A percentile compares a stretch with the other conserved stretches of the same genome.
Evolutionary conservation across 129 eudicot species (phyloP).

Genomic region (Tagetes erecta): DNA sequence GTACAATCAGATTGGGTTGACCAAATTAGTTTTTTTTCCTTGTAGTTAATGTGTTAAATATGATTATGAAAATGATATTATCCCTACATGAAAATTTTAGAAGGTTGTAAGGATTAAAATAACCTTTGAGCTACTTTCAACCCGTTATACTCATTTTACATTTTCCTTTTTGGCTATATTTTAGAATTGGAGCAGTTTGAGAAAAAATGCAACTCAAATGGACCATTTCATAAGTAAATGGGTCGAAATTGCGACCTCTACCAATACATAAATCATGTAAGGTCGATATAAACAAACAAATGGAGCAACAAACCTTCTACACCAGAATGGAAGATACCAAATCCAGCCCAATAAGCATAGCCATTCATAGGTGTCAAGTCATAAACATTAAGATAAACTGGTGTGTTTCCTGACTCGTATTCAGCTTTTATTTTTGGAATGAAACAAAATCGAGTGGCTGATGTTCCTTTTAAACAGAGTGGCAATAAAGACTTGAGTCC

Average conservation of each 20-base stretch:
- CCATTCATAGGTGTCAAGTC: slow-evolving; percentile 74
- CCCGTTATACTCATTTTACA: not conserved
- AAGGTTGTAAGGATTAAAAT: not conserved
- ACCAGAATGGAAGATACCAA: slow-evolving; percentile 71
- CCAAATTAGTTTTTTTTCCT: not conserved
- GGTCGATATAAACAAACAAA: not conserved
- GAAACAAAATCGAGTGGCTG: slow-evolving; percentile 61
- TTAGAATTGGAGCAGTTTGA: not conserved
- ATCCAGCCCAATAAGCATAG: slow-evolving; percentile 77
- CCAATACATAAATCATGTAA: not conserved
- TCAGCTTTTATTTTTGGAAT: slow-evolving; percentile 59
- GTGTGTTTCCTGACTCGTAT: slow-evolving; percentile 61
- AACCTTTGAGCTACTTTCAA: not conserved
- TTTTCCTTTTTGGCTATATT: not conserved
- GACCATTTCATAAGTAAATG: not conserved
- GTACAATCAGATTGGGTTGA: not conserved
- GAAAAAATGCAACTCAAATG: not conserved
- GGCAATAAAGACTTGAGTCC: slow-evolving; percentile 65
- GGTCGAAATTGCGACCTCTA: not conserved
- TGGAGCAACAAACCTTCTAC: slow-evolving; percentile 56
- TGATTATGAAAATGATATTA: not conserved
- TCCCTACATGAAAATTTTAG: not conserved
- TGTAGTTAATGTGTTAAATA: not conserved
- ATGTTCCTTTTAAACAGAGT: slow-evolving; percentile 58
- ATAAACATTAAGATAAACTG: slow-evolving; percentile 69